Conservation (phyloP, 2,329 filamentous ascomycete genomes). For the Sclerotinia spermophila region DNA sequence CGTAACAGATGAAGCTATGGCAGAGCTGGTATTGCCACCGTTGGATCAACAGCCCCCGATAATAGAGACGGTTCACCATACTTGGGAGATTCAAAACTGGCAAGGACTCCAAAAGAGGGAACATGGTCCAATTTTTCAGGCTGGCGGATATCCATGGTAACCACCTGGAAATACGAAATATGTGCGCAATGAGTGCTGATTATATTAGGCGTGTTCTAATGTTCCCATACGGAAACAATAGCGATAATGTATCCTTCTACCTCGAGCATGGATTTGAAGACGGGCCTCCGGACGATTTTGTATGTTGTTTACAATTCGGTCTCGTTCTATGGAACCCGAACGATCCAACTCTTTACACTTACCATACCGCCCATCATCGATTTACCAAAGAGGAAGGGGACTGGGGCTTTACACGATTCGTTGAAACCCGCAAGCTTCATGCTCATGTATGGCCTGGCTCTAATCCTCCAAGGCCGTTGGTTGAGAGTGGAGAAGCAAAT, state of each 20-base stretch:
- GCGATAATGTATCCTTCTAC: slow-evolving; percentile 91
- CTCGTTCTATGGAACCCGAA: slow-evolving; percentile 92
- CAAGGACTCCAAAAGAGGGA: slow-evolving; percentile 70
- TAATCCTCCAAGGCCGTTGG: slow-evolving; percentile 56
- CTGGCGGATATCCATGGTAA: slow-evolving; percentile 83
- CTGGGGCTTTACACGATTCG: slow-evolving; percentile 98
- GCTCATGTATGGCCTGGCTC: slow-evolving; percentile 69
- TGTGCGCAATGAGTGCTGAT: slow-evolving; percentile 24
- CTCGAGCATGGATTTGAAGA: slow-evolving; percentile 89
- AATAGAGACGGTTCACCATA: slow-evolving; percentile 70
- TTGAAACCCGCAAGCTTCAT: slow-evolving; percentile 83
- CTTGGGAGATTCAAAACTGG: slow-evolving; percentile 89
- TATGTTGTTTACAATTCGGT: slow-evolving; percentile 92
- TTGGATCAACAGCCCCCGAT: slow-evolving; percentile 73
- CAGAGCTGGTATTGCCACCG: slow-evolving; percentile 70
- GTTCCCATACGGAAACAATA: slow-evolving; percentile 92
- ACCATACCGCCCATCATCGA: slow-evolving; percentile 85
- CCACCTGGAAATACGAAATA: slow-evolving; percentile 30
- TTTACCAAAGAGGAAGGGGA: slow-evolving; percentile 96
- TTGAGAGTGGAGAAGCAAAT: slow-evolving; percentile 73
- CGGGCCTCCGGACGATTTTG: slow-evolving; percentile 83
- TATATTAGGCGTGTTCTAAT: slow-evolving; percentile 80
- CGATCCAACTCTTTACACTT: slow-evolving; percentile 77
- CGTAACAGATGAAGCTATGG: slow-evolving; percentile 73
- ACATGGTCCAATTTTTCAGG: slow-evolving; percentile 84